Evolutionary conservation across 192 early-diverging fungal species (phyloP).

Genomic region (Coemansia sp.): DNA sequence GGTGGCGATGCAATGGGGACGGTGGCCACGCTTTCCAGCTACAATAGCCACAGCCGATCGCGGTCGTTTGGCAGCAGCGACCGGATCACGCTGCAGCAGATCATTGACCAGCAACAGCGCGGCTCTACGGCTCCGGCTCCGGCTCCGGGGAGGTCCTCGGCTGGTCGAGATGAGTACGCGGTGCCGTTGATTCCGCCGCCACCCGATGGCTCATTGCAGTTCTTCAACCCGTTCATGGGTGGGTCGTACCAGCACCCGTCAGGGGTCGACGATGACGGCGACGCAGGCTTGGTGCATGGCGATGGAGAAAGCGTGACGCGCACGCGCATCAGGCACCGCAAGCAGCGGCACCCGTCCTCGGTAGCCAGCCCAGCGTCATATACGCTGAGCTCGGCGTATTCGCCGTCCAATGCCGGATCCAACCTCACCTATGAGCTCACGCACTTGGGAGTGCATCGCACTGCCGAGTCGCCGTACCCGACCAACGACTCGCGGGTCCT

Average conservation of each 20-base stretch:
- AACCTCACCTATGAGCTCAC: constrained; percentile 49
- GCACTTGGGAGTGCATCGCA: constrained; percentile 42
- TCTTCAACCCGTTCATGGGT: constrained; percentile 32
- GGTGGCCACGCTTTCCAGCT: neutral
- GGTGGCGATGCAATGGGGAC: neutral
- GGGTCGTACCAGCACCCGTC: constrained; percentile 2
- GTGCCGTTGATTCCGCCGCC: constrained; percentile 41
- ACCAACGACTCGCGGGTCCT: constrained; percentile 17
- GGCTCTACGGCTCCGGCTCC: constrained; percentile 10
- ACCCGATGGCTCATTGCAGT: constrained; percentile 24
- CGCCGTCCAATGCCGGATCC: constrained; percentile 49
- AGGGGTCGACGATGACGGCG: neutral
- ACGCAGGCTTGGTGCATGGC: neutral
- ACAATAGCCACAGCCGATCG: constrained; percentile 31
- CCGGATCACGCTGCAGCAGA: constrained; percentile 31
- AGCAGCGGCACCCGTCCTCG: constrained; percentile 28
- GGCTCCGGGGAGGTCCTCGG: neutral
- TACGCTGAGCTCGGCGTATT: constrained; percentile 46
- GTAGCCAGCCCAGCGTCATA: constrained; percentile 36
- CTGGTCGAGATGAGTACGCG: constrained; percentile 1
- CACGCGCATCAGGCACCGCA: constrained; percentile 47
- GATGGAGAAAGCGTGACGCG: constrained; percentile 43
- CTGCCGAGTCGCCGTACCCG: constrained; percentile 35
- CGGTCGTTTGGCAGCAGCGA: constrained; percentile 48
- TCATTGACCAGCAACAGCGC: constrained; percentile 18